Evolutionary conservation across 2,329 filamentous ascomycete species (phyloP).

Genomic region (Myriosclerotinia scirpicola): DNA sequence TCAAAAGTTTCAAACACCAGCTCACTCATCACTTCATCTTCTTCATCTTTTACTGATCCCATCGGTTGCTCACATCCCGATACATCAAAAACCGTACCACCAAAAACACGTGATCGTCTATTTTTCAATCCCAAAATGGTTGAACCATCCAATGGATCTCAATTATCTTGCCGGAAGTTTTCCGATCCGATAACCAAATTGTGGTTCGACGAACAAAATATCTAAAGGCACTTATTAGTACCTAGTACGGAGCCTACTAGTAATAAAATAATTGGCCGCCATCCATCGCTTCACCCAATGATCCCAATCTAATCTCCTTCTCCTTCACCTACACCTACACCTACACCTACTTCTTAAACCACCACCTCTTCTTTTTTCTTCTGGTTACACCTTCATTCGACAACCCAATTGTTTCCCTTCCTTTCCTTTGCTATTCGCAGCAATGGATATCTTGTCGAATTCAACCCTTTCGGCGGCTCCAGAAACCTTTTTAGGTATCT

Average conservation of each 20-base stretch:
- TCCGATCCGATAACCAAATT: slow-evolving; percentile 18
- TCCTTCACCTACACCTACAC: too few relatives aligned
- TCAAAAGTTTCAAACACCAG: not conserved
- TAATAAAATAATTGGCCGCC: not conserved
- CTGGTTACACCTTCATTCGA: slow-evolving; percentile 9
- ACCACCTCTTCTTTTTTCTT: slow-evolving; percentile 10
- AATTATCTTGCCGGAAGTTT: not conserved
- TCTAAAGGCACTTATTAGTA: too few relatives aligned
- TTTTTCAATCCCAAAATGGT: not conserved
- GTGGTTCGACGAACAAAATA: too few relatives aligned
- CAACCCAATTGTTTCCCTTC: not conserved
- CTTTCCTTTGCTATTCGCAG: slow-evolving; percentile 25
- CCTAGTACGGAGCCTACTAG: too few relatives aligned
- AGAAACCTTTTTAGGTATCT: slow-evolving; percentile 53
- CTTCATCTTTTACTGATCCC: not conserved
- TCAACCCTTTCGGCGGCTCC: slow-evolving; percentile 35
- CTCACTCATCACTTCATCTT: slow-evolving; percentile 1
- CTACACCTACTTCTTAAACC: slow-evolving; percentile 13
- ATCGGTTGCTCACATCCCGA: not conserved
- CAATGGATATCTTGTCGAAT: slow-evolving; percentile 33
- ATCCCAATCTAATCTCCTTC: slow-evolving; percentile 10
- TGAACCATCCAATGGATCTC: too few relatives aligned
- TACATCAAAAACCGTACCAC: not conserved
- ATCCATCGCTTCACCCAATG: too few relatives aligned
- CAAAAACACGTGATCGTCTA: not conserved